Percentiles rank a stretch among this genome's conserved stretches.
phyloP scores from a whole-genome alignment of 2,329 filamentous ascomycete species.

The Monosporascus sp. region DNA sequence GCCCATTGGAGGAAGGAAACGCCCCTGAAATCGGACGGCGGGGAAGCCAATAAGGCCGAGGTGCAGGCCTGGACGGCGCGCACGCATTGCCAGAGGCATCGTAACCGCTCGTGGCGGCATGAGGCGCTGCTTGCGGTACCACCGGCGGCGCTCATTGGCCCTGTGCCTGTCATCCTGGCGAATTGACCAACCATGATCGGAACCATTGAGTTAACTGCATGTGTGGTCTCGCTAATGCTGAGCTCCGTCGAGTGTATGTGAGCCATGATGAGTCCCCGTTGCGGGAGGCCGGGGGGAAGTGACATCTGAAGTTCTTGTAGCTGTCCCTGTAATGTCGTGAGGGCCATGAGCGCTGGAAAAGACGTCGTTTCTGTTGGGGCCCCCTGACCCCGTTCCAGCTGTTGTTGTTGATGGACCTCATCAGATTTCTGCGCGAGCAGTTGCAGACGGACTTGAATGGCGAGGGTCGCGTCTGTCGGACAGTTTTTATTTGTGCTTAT shows the following conservation, averaged over 20 bases:
- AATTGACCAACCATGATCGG: too few species aligned
- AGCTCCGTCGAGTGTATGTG: too few species aligned
- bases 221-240: constrained; percentile 1
- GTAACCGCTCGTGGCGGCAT: constrained; percentile 17
- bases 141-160: too few species aligned
- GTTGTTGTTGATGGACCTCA: constrained; percentile 24
- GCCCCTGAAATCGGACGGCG: constrained; percentile 19
- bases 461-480: constrained; percentile 24
- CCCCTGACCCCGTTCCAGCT: constrained; percentile 12
- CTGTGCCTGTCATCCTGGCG: too few species aligned
- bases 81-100: constrained; percentile 28
- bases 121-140: too few species aligned
- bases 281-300: constrained; percentile 15
- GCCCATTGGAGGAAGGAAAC: constrained; percentile 32
- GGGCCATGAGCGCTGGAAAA: constrained; percentile 19
- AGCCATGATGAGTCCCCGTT: constrained; percentile 4
- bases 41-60: constrained; percentile 23
- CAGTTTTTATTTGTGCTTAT: constrained; percentile 20
- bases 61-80: constrained; percentile 29
- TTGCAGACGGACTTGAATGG: constrained; percentile 31
- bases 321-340: constrained; percentile 25
- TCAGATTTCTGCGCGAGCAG: constrained; percentile 25
- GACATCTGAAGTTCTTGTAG: constrained; percentile 25
- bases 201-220: constrained; percentile 1
- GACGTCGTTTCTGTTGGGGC: constrained; percentile 2